A percentile compares a stretch with the other conserved stretches of the same genome.
phyloP scores from a whole-genome alignment of 2,329 filamentous ascomycete genomes.

The Exophiala alcalophila region DNA sequence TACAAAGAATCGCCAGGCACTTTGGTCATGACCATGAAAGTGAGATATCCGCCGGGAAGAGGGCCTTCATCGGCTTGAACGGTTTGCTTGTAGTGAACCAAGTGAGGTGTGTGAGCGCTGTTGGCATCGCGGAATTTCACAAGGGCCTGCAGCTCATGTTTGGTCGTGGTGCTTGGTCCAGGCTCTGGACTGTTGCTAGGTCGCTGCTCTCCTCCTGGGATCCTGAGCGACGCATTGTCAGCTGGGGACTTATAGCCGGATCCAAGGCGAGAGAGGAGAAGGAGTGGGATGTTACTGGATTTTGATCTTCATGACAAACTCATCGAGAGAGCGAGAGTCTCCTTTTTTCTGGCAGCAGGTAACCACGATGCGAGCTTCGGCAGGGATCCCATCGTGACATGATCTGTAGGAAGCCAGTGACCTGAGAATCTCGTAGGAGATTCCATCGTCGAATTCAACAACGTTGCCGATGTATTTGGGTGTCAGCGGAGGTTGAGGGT shows the following conservation, averaged over 20 bases:
- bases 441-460: slow-evolving; percentile 18
- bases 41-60: slow-evolving; percentile 30
- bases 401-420: slow-evolving; percentile 26
- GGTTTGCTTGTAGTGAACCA: slow-evolving; percentile 26
- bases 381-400: slow-evolving; percentile 28
- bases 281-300: slow-evolving; percentile 18
- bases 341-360: slow-evolving; percentile 15
- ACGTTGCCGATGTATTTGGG: slow-evolving; percentile 22
- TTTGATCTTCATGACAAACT: slow-evolving; percentile 30
- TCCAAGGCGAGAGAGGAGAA: neutral
- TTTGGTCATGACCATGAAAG: slow-evolving; percentile 31
- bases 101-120: slow-evolving; percentile 24
- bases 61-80: slow-evolving; percentile 25
- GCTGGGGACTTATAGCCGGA: neutral
- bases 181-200: slow-evolving; percentile 11
- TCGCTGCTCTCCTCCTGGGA: slow-evolving; percentile 15
- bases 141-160: slow-evolving; percentile 29
- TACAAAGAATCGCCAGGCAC: slow-evolving; percentile 29
- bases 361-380: slow-evolving; percentile 26
- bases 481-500: slow-evolving; percentile 10
- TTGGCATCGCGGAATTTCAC: slow-evolving; percentile 22
- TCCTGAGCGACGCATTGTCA: slow-evolving; percentile 15
- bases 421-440: slow-evolving; percentile 20
- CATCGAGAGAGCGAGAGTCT: slow-evolving; percentile 1
- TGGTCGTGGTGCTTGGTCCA: slow-evolving; percentile 27